Evolutionary conservation across 2,329 filamentous ascomycete genomes (phyloP), one percentile per base, ranked within the genome.

Genomic region (Calonectria hawksworthii): DNA sequence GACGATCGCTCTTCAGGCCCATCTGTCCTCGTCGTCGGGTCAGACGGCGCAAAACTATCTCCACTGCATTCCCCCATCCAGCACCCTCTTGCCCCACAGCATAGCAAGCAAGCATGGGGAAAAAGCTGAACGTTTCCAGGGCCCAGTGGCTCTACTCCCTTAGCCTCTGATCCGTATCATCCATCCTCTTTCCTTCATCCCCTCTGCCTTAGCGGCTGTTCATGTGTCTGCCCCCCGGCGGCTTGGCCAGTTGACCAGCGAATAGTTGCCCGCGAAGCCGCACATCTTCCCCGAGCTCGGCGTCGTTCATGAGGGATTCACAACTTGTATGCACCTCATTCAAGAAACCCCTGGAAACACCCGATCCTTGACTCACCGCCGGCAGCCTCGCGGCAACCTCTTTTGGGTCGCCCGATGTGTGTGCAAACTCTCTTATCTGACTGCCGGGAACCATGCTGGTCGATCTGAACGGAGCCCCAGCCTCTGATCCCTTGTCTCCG

Each of bases 321-420:
- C 44, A 30, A 26, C 34, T 47, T 54, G 67, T 34, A 68, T 52
- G 70, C 50, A 38, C 56, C 50, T 21, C 61, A 30, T 50, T 13
- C 36, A 67, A 41, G 36, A 59, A 59, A 59, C 41, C 70, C 72
- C 51, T 41, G 67, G 28, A 65, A 65, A 70, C 36, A 70, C 50
- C 41, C 30, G 23, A n/a, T 50, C 47, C 54, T 51, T 56, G 61
- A 54, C 72, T 73, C 72, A 73, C 72, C 72, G 72, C 72, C 67
- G 67, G 70, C 54, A 69, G 67, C 44, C 36, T 61, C 28, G 23
- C 68, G 28, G 56, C 56, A 61, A 61, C 38, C 26, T 63, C 56
- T 36, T 36, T 63, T 64, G 36, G 59, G 59, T 41, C 23, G 59
- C 59, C 18, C 44, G 32, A 32, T 52, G 68, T 54, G 23, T 41